phyloP scores from a whole-genome alignment of 805 yeast species.

The Saccharomyces jurei region DNA sequence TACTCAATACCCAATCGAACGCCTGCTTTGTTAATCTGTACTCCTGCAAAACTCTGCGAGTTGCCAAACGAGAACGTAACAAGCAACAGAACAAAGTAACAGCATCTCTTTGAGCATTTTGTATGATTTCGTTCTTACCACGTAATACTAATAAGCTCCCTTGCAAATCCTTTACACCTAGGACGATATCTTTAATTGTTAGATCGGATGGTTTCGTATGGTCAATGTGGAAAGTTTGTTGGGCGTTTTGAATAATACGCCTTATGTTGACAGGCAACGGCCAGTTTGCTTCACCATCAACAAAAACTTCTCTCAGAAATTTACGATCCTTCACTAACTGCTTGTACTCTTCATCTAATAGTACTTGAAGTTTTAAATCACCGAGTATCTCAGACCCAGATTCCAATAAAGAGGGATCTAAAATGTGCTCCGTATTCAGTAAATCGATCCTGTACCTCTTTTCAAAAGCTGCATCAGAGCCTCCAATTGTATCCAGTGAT shows the following conservation, averaged over 20 bases:
- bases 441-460: constrained; percentile 80
- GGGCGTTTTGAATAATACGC: constrained; percentile 94
- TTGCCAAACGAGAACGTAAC: constrained; percentile 83
- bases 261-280: constrained; percentile 95
- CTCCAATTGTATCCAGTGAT: constrained; percentile 90
- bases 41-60: constrained; percentile 88
- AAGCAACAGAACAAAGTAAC: constrained; percentile 83
- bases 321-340: constrained; percentile 73
- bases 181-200: constrained; percentile 71
- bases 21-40: constrained; percentile 76
- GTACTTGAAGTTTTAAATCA: constrained; percentile 71
- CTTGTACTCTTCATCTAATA: constrained; percentile 75
- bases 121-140: constrained; percentile 63
- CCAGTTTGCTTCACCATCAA: constrained; percentile 93
- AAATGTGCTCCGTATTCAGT: constrained; percentile 54
- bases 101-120: constrained; percentile 90
- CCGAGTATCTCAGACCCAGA: constrained; percentile 88
- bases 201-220: constrained; percentile 85
- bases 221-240: constrained; percentile 91
- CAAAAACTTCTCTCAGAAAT: constrained; percentile 75
- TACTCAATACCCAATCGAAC: constrained; percentile 93
- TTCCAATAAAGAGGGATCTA: constrained; percentile 70
- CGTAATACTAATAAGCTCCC: constrained; percentile 66
- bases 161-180: constrained; percentile 61
- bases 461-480: constrained; percentile 77